Base-by-base conservation (phyloP, 441 rosid species). In the Croton laevigatus region DNA sequence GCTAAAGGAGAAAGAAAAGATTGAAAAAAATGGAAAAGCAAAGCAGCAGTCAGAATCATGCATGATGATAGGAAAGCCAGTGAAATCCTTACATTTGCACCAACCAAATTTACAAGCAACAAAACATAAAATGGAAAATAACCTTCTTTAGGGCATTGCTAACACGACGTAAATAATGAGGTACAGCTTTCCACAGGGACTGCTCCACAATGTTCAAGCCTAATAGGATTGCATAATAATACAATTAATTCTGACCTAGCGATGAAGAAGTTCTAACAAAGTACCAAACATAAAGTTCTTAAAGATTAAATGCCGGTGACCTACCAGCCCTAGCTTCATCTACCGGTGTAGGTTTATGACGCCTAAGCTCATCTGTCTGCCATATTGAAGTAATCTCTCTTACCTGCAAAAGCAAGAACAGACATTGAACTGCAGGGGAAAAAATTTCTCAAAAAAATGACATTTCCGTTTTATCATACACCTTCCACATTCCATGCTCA, bases 341-440 rank as follows among this genome's bases (percentile, higher is more conserved):
- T 54, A 88, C 98, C 49, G 97, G 97, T 53, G 98, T 91, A 22
- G 98, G 98, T 74, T 84, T 90, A 78, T 90, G 97, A 68, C 97
- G 96, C 82, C 98, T 89, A 75, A 94, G 97, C 81, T 94, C 98
- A 80, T 94, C 98, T 58, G 97, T 94, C 83, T 94, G 97, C 98
- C 98, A 94, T 80, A 91, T 82, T 42, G 97, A 86, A 69, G 92
- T 90, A 76, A 91, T 85, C 86, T 94, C 98, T 82, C 97, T 90
- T 62, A 94, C 91, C 98, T 93, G 76, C 57, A 79, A 73, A 76
- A 66, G 55, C 55, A 69, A 69, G 38, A 77, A 65, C 42, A 16
- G 66, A 73, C 42, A 27, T 40, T 67, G n/a, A 64, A 61, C 57
- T 37, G 5, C 32, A 27, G 32, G 32, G 7, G 38, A n/a, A 68